Conservation (phyloP, 345 rosid species). For the Moringa oleifera region DNA sequence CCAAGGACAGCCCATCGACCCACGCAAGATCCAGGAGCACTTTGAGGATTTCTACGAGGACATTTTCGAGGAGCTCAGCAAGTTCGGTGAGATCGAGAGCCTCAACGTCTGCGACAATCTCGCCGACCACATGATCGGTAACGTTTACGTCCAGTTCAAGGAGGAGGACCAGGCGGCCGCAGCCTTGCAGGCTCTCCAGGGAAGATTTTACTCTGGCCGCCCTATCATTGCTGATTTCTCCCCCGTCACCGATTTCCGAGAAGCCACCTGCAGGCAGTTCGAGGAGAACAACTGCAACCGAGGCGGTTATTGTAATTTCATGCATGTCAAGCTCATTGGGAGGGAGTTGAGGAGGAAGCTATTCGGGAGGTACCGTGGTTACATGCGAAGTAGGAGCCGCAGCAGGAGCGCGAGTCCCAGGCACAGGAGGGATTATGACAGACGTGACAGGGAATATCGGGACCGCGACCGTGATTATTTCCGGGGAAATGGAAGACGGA, state of each 20-base stretch:
- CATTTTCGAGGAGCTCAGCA: constrained; percentile 77
- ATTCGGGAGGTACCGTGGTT: constrained; percentile 60
- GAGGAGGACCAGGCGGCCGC: constrained; percentile 95
- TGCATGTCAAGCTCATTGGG: constrained; percentile 85
- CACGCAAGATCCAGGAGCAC: constrained; percentile 71
- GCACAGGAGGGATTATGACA: constrained; percentile 40
- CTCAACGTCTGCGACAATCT: constrained; percentile 87
- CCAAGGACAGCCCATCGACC: constrained; percentile 70
- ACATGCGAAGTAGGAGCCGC: constrained; percentile 48
- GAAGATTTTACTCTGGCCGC: constrained; percentile 82
- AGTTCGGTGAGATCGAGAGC: constrained; percentile 85
- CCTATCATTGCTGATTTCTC: constrained; percentile 93
- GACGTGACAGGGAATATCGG: constrained; percentile 41
- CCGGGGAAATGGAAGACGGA: constrained; percentile 30
- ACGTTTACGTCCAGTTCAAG: constrained; percentile 79
- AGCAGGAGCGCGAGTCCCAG: constrained; percentile 58
- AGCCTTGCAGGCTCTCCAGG: constrained; percentile 67
- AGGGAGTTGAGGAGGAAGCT: constrained; percentile 71
- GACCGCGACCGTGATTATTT: constrained; percentile 36
- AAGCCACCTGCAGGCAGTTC: constrained; percentile 80
- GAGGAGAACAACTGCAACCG: constrained; percentile 89
- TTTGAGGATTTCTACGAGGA: constrained; percentile 90
- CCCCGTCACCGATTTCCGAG: constrained; percentile 88
- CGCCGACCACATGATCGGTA: constrained; percentile 90
- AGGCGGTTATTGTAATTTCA: constrained; percentile 85